Evolutionary conservation across 495 filamentous ascomycete species (phyloP), one percentile per base, ranked within the genome.

Genomic region (Bathelium albidoporum): DNA sequence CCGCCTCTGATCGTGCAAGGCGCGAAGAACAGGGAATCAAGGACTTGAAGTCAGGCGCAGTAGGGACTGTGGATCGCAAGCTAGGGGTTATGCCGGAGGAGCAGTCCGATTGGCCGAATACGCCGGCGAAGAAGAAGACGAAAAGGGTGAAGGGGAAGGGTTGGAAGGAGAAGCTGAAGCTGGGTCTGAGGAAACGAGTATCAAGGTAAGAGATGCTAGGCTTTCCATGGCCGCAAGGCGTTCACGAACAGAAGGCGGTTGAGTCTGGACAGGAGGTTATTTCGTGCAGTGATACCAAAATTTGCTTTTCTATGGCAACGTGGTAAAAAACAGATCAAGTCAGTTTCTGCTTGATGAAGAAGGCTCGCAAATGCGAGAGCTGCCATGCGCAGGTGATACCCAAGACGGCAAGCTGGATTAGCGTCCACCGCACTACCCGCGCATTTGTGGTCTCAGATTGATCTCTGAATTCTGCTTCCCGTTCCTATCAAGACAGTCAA

Each of bases 321-420:
- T 55, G 49, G 29, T 9, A 10, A 29, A 55, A 28, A 55, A 52
- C 16, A 58, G 39, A 26, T 64, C 67, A 94, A 55, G 94, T 97
- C 71, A 98, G 82, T 80, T 98, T 98, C 79, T 98, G 94, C 83
- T 98, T 98, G 80, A 98, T 98, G 79, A 98, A 98, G 81, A 98
- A 98, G 26, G 89, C 88, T 62, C 94, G 81, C 61, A 98, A 82
- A 75, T 97, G 92, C 14, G 90, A 95, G 34, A 98, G 81, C 76
- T 98, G 94, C 94, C 94, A 98, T 62, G 94, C 90, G 75, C 94
- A 98, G 31, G 94, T 95, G 58, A 88, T 81, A 31, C 88, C 91
- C 43, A 98, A 79, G n/a, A 98, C 85, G 62, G 85, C 82, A 64
- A 97, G 77, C 75, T 98, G 94, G 64, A 97, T 86, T 62, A 95